phyloP scores from a whole-genome alignment of 108 stramenopile species.

The Thalassiosira profunda region DNA sequence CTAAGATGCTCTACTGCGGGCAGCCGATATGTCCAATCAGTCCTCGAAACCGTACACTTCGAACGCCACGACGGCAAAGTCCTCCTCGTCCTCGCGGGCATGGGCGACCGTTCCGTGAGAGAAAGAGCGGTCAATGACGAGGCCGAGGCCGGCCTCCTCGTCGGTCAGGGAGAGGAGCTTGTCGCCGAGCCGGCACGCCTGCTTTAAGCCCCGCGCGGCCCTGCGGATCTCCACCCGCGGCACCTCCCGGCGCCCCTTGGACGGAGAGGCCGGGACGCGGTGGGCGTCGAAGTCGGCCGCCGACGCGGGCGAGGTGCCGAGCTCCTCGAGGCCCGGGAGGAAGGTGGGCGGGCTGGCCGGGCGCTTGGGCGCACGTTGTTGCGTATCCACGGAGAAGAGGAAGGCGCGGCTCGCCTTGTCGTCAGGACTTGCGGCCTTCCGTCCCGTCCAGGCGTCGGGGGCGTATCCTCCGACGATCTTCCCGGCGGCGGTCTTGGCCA shows the following conservation, averaged over 20 bases:
- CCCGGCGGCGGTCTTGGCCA: conserved; percentile 11
- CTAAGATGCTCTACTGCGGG: too few relatives aligned
- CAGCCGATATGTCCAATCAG: not conserved
- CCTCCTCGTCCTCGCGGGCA: not conserved
- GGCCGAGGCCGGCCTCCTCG: not conserved
- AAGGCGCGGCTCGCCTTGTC: not conserved
- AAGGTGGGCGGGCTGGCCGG: not conserved
- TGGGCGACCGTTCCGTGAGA: not conserved
- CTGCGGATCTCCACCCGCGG: conserved; percentile 8
- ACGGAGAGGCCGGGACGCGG: not conserved
- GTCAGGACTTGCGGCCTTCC: not conserved
- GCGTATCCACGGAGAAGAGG: not conserved
- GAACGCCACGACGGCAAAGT: conserved; percentile 18
- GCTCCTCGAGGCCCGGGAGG: conserved; percentile 26
- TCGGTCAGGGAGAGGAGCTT: conserved; percentile 14
- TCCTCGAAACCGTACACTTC: conserved; percentile 14
- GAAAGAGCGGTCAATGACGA: conserved; percentile 23
- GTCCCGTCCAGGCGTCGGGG: conserved; percentile 21
- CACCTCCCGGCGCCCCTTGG: not conserved
- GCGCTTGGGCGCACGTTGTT: not conserved
- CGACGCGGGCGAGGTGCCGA: conserved; percentile 15
- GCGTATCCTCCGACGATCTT: conserved; percentile 20
- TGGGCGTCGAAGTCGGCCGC: conserved; percentile 16
- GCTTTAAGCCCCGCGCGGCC: conserved; percentile 14
- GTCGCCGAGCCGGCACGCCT: conserved; percentile 25